phyloP scores from a whole-genome alignment of 2,329 filamentous ascomycete species.

The Fusarium sp. region DNA sequence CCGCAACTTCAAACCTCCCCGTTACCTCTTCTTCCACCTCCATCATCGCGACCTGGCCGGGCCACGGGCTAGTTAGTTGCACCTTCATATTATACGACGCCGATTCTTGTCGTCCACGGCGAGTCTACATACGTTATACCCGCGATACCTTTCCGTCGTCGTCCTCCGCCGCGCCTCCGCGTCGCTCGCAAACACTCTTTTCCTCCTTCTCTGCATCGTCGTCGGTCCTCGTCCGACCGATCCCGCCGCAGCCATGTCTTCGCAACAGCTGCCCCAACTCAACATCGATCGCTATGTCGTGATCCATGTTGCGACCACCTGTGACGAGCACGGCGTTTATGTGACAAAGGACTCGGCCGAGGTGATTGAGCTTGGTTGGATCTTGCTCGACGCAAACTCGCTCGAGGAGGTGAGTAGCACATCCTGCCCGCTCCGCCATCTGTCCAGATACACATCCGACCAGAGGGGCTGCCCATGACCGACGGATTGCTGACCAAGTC shows the following conservation, averaged over 20 bases:
- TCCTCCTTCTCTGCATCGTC: constrained; percentile 33
- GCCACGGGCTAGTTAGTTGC: constrained; percentile 52
- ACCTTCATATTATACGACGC: constrained; percentile 35
- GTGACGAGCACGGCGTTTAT: constrained; percentile 98
- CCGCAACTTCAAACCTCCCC: constrained; percentile 37
- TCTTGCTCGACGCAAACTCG: constrained; percentile 89
- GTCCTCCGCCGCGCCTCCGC: constrained; percentile 29
- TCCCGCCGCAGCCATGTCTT: constrained; percentile 51
- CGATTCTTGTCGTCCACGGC: constrained; percentile 36
- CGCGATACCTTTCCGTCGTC: constrained; percentile 19
- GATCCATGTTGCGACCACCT: constrained; percentile 98
- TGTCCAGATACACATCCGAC: background rate
- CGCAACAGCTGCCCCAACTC: constrained; percentile 63
- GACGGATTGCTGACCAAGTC: constrained; percentile 22
- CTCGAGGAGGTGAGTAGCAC: constrained; percentile 83
- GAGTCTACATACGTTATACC: constrained; percentile 18
- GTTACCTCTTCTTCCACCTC: constrained; percentile 39
- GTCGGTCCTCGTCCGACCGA: constrained; percentile 40
- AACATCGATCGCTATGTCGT: constrained; percentile 96
- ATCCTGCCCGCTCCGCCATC: constrained; percentile 12
- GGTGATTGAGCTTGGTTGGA: constrained; percentile 99
- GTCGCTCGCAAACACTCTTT: constrained; percentile 33
- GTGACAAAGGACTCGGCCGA: constrained; percentile 99
- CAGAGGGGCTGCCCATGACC: background rate
- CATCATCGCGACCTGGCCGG: constrained; percentile 50